These are phyloP conservation scores for Xylaria venustula DNA, from an alignment of 495 filamentous ascomycete species.

Conservation along the genomic window DNA sequence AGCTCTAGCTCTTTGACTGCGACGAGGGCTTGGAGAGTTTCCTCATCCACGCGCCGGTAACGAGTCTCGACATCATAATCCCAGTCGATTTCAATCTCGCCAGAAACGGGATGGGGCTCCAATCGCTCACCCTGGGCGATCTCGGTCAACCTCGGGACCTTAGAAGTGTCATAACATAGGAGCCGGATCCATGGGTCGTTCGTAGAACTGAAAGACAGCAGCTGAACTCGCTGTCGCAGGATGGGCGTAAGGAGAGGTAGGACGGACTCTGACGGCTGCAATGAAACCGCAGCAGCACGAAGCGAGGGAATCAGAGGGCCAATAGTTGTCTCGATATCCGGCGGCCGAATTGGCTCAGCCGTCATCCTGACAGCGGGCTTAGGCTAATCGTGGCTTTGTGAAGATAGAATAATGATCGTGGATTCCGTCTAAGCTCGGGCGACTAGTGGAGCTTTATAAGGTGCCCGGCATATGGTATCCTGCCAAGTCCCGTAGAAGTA, in stretches of 20 bases:
- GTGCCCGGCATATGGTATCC: too few relatives aligned
- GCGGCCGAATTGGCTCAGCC: constrained; percentile 53
- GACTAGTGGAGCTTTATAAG: background rate
- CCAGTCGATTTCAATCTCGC: constrained; percentile 78
- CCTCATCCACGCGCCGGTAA: constrained; percentile 77
- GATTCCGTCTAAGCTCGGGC: background rate
- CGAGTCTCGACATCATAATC: constrained; percentile 58
- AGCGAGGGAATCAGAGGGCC: constrained; percentile 80
- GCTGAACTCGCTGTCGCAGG: constrained; percentile 80
- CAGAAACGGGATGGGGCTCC: constrained; percentile 88
- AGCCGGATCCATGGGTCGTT: constrained; percentile 82
- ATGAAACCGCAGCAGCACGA: constrained; percentile 78
- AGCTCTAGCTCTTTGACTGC: constrained; percentile 55
- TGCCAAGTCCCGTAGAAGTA: constrained; percentile 5
- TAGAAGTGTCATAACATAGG: constrained; percentile 77
- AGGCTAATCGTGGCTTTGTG: background rate
- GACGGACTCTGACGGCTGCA: constrained; percentile 71
- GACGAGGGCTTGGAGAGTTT: constrained; percentile 76
- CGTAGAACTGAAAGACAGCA: constrained; percentile 60
- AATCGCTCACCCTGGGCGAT: constrained; percentile 66
- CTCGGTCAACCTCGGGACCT: constrained; percentile 64
- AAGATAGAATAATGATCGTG: background rate
- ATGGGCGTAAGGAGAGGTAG: constrained; percentile 86
- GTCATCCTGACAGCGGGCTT: constrained; percentile 25
- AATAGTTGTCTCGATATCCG: constrained; percentile 63